phyloP scores from a whole-genome alignment of 2,329 filamentous ascomycete species.

The Biscogniauxia sp. region DNA sequence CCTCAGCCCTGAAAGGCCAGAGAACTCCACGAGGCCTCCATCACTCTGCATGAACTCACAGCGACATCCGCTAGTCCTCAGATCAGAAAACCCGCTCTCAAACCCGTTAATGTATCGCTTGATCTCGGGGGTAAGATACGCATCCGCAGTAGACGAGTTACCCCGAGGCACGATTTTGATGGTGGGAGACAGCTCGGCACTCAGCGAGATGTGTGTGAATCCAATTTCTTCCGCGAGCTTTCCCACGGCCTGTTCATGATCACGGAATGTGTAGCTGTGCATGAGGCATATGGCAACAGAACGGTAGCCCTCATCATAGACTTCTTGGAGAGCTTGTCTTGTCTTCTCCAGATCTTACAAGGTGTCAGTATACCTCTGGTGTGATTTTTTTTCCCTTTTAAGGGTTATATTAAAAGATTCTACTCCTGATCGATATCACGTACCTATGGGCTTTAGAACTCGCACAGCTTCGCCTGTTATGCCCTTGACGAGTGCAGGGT shows the following conservation, averaged over 20 bases:
- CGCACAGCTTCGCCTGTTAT: conserved; percentile 73
- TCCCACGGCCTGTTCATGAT: conserved; percentile 78
- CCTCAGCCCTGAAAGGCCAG: conserved; percentile 78
- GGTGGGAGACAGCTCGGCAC: conserved; percentile 84
- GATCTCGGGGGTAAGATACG: conserved; percentile 77
- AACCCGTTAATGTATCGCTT: conserved; percentile 74
- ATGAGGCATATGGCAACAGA: conserved; percentile 89
- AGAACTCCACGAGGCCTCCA: conserved; percentile 69
- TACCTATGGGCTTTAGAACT: conserved; percentile 61
- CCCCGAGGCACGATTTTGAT: conserved; percentile 76
- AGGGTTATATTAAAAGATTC: too few relatives aligned
- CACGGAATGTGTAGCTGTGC: conserved; percentile 88
- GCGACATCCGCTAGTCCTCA: conserved; percentile 68
- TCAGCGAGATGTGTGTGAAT: conserved; percentile 78
- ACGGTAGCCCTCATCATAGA: conserved; percentile 68
- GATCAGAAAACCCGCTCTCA: conserved; percentile 75
- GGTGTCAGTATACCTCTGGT: too few relatives aligned
- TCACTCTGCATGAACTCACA: conserved; percentile 97
- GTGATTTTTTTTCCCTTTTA: too few relatives aligned
- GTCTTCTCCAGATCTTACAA: too few relatives aligned
- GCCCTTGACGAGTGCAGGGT: conserved; percentile 72
- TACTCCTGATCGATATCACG: conserved; percentile 49
- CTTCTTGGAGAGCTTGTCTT: conserved; percentile 55
- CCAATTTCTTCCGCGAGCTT: conserved; percentile 76
- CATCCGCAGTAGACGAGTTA: conserved; percentile 75